Base-by-base conservation (phyloP, 108 stramenopile genomes). In the Cylindrotheca closterium region DNA sequence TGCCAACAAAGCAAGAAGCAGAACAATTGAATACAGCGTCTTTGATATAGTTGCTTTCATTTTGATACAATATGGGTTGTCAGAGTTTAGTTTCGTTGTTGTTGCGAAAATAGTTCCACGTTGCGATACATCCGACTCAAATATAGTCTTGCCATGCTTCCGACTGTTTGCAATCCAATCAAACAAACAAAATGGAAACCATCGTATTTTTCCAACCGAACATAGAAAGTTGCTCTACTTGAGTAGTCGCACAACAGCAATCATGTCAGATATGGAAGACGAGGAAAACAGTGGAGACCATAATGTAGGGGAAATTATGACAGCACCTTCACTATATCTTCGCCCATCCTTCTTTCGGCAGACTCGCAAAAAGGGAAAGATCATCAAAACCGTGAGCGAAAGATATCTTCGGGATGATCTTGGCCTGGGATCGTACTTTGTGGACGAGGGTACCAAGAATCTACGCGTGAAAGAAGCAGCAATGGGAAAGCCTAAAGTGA, bases 341-440 rank as follows among this genome's bases (percentile, higher is more conserved):
- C 68, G 74, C 17, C 64, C 69, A 15, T 52, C 66, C 0, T 77
- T 60, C 58, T 86, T 70, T 57, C 72, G 81, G 22, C 79, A 78
- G 33, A 82, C 85, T 17, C 62, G 80, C 52, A 80, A 78, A 50
- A 78, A 83, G 30, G 93, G 93, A 17, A 91, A 91, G 52, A 86
- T 94, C 58, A 66, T 88, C 49, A 86, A 91, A 65, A 67, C 74
- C 25, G 86, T 88, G 15, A 73, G 75, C 5, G 89, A 94, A 69
- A 79, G 79, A 25, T 94, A 90, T 67, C 72, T 91, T 10, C 86
- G 93, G 12, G 88, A 94, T 66, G 93, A 94, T 75, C 70, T 94
- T 53, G 93, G 89, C 45, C 70, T 80, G 42, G 92, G 92, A 47
- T 62, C 62, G 73, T 77, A 76, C 80, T 70, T 58, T 75, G 70